phyloP scores from a whole-genome alignment of 768 basidiomycete species.

The Pluteus cervinus region DNA sequence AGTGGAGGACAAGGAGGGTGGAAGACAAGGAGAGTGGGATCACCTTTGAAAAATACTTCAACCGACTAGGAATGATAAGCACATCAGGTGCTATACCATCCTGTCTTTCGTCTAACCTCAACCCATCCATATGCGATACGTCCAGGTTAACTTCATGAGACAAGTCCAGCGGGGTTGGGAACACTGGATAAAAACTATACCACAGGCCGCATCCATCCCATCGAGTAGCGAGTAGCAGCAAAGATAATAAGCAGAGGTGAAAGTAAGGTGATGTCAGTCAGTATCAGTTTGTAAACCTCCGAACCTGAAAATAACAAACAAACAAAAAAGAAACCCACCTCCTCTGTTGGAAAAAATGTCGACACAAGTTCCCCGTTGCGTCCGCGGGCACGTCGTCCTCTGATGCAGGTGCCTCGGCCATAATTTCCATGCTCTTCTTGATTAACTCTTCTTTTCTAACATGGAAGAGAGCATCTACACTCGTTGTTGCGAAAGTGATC shows the following conservation, averaged over 20 bases:
- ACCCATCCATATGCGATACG: constrained; percentile 61
- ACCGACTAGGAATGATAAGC: constrained; percentile 77
- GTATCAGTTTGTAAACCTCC: too few relatives aligned
- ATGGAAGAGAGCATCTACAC: constrained; percentile 87
- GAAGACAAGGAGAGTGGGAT: constrained; percentile 3
- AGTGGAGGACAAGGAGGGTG: neutral
- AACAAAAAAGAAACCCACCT: too few relatives aligned
- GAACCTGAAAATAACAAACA: too few relatives aligned
- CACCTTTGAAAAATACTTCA: constrained; percentile 91
- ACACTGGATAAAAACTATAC: constrained; percentile 88
- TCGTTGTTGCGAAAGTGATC: constrained; percentile 71
- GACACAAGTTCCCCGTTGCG: constrained; percentile 69
- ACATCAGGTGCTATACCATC: constrained; percentile 79
- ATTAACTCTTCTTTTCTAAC: constrained; percentile 79
- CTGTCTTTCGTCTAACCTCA: constrained; percentile 34
- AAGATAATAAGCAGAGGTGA: too few relatives aligned
- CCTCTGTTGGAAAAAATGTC: constrained; percentile 82
- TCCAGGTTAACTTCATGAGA: constrained; percentile 85
- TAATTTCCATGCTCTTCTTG: constrained; percentile 59
- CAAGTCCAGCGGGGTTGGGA: constrained; percentile 75
- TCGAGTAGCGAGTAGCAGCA: neutral
- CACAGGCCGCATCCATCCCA: neutral
- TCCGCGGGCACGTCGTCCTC: constrained; percentile 52
- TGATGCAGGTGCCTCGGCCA: constrained; percentile 31
- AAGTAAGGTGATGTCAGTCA: too few relatives aligned